Evolutionary conservation across 306 rosid species (phyloP), one percentile per base, ranked within the genome.

Genomic region (Malus sieversii): DNA sequence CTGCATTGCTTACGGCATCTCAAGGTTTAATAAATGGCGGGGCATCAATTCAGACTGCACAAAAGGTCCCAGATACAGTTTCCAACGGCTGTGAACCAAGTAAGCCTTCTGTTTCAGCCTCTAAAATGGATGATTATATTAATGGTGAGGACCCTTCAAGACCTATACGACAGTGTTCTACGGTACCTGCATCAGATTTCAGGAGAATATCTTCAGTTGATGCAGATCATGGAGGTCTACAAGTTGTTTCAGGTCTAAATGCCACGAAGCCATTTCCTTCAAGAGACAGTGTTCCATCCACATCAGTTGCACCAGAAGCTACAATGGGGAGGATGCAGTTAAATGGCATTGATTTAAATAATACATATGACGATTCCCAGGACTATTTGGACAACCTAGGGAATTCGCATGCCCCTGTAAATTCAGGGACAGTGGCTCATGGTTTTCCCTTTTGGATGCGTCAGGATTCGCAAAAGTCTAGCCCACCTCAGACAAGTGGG

Each of bases 401-500:
- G 46, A 84, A 71, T 76, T 82, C 86, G 77, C 79, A 30, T 33
- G 80, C 70, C 33, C 84, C 63, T 33, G 69, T 59, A 71, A 76
- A 83, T 63, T 71, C 78, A 9, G 86, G 84, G 71, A 74, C 53
- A 64, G 83, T 76, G 38, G 63, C 85, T 73, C 81, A 61, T 64
- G 74, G 81, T 75, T 68, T 66, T 77, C 87, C 87, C 35, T 78
- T 77, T 27, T 60, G 81, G 86, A 60, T 83, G 52, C 92, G 69
- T 52, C 44, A 27, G 66, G 85, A 74, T 44, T 75, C 82, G 76
- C 86, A 80, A 62, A 87, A 84, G 91, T 84, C 92, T 57, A 89
- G 89, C 74, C 86, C 88, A 27, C 87, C 92, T 40, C 94, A 84
- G 77, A 81, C 90, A 72, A 89, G 93, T 81, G 75, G 81, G 77